A percentile compares a stretch with the other conserved stretches of the same genome.
Conservation (phyloP, 2,329 filamentous ascomycete genomes). For the Fusarium paranaense region DNA sequence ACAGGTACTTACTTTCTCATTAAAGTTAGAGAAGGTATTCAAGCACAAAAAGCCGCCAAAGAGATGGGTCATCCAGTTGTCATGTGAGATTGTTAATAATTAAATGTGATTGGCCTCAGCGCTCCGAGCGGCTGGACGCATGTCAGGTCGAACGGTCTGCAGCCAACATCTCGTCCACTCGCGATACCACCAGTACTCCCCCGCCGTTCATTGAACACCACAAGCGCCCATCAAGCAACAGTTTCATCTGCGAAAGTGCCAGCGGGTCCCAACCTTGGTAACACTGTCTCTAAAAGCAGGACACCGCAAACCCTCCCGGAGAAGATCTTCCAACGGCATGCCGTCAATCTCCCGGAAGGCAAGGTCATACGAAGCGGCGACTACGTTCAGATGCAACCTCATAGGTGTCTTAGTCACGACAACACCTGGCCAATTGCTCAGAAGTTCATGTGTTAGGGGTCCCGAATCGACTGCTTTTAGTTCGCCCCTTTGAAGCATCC, state of each 20-base stretch:
- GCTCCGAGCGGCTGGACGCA: neutral
- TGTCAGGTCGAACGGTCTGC: neutral
- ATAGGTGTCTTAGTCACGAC: constrained; percentile 86
- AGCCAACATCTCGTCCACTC: neutral
- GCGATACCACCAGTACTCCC: neutral
- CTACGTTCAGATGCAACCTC: constrained; percentile 79
- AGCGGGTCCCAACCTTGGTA: neutral
- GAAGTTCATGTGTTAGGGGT: constrained; percentile 73
- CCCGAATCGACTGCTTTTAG: neutral
- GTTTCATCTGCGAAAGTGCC: neutral
- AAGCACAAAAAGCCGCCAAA: too few relatives aligned
- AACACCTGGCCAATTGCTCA: constrained; percentile 80
- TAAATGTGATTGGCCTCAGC: too few relatives aligned
- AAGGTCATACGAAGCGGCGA: constrained; percentile 82
- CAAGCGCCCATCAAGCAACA: neutral
- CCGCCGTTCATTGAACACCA: neutral
- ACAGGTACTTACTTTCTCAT: too few relatives aligned
- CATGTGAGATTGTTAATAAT: too few relatives aligned
- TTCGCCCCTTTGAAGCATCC: neutral
- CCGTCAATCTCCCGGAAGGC: constrained; percentile 76
- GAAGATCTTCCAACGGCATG: constrained; percentile 87
- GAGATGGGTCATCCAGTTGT: too few relatives aligned
- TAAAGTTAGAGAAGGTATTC: too few relatives aligned
- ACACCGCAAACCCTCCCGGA: constrained; percentile 84
- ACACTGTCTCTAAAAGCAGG: neutral